Conservation (phyloP, 2,329 filamentous ascomycete species). For the Stemphylium beticola region DNA sequence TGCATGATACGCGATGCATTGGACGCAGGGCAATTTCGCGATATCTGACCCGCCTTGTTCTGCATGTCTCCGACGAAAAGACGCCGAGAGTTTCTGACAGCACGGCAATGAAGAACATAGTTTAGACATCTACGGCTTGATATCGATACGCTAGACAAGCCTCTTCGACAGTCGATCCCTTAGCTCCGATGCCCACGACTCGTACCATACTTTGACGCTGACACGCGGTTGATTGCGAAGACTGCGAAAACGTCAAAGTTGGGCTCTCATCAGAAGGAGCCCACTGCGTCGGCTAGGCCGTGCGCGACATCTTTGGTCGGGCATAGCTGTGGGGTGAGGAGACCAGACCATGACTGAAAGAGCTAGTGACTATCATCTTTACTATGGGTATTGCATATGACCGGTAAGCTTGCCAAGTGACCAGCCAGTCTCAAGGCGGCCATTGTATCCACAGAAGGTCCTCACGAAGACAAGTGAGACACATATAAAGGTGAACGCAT, state of each 20-base stretch:
- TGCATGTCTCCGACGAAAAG: neutral
- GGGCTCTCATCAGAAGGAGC: too few species aligned
- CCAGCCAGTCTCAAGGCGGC: too few species aligned
- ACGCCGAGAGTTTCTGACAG: neutral
- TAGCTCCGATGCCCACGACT: neutral
- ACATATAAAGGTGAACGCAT: neutral
- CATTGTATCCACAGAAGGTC: neutral
- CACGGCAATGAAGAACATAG: too few species aligned
- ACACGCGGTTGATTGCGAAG: neutral
- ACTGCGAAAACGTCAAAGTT: neutral
- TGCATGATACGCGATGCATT: neutral
- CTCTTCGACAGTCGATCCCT: neutral
- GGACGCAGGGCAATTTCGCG: neutral
- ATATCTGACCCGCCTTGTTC: too few species aligned
- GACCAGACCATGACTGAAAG: too few species aligned
- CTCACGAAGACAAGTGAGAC: too few species aligned
- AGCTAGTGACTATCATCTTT: too few species aligned
- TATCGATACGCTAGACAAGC: slow-evolving; percentile 2
- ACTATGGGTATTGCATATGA: too few species aligned
- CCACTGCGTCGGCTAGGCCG: too few species aligned
- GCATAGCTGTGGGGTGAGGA: too few species aligned
- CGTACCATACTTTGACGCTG: neutral
- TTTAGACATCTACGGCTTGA: neutral
- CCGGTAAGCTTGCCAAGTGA: too few species aligned
- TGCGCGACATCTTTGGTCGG: too few species aligned